Conservation (phyloP, 345 rosid species). For the Luvunga scandens region DNA sequence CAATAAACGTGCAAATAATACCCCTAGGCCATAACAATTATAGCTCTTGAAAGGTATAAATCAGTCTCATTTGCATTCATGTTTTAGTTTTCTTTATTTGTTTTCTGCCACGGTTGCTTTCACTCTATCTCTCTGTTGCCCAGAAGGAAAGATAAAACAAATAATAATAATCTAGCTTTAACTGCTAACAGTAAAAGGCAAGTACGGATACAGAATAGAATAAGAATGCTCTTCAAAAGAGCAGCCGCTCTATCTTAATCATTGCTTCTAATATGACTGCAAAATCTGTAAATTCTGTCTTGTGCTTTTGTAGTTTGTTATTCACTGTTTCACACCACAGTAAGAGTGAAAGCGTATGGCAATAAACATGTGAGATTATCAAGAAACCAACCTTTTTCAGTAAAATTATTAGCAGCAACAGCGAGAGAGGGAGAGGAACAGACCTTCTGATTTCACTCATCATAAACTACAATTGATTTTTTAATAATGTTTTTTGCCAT, state of each 20-base stretch:
- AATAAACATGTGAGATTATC: constrained; percentile 22
- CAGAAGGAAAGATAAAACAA: background rate
- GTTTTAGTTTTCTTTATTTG: constrained; percentile 2
- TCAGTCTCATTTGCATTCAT: background rate
- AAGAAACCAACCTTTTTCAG: constrained; percentile 37
- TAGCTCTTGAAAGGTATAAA: constrained; percentile 5
- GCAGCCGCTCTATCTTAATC: background rate
- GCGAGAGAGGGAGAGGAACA: constrained; percentile 15
- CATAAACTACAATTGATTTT: constrained; percentile 17
- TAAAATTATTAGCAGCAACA: constrained; percentile 39
- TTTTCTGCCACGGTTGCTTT: background rate
- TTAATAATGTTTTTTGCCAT: constrained; percentile 17
- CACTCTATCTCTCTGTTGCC: background rate
- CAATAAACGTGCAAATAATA: constrained; percentile 13
- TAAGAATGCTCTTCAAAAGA: background rate
- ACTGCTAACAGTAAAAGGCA: background rate
- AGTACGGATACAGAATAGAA: background rate
- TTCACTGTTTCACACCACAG: constrained; percentile 21
- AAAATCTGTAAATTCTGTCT: constrained; percentile 27
- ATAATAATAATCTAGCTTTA: background rate
- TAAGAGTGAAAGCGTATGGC: constrained; percentile 9
- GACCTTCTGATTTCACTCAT: constrained; percentile 26
- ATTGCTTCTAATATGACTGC: constrained; percentile 17
- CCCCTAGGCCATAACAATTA: background rate
- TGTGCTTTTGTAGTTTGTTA: constrained; percentile 30